phyloP scores from a whole-genome alignment of 495 filamentous ascomycete genomes.

The Daldinia vernicosa region DNA sequence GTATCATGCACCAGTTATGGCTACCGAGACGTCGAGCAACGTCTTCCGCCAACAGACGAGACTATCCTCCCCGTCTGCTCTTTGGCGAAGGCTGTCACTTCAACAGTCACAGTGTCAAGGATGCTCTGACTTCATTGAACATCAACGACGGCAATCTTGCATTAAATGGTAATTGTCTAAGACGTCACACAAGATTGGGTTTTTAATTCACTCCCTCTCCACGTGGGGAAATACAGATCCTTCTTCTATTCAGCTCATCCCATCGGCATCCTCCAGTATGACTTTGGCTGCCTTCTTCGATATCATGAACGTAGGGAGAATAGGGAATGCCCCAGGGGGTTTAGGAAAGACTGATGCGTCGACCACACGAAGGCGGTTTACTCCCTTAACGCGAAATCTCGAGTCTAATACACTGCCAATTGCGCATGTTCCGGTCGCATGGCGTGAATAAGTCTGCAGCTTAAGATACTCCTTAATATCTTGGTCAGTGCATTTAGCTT shows the following conservation, averaged over 20 bases:
- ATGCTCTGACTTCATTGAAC: too few species aligned
- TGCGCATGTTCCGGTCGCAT: slow-evolving; percentile 62
- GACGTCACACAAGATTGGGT: too few species aligned
- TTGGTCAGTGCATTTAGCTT: slow-evolving; percentile 43
- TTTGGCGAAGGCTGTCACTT: too few species aligned
- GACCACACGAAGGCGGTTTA: slow-evolving; percentile 62
- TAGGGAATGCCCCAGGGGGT: slow-evolving; percentile 64
- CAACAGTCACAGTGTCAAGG: too few species aligned
- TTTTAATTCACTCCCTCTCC: neutral
- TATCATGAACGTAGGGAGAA: slow-evolving; percentile 68
- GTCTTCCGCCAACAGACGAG: too few species aligned
- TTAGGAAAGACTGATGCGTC: slow-evolving; percentile 67
- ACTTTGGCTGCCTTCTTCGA: slow-evolving; percentile 66
- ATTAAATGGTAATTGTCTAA: too few species aligned
- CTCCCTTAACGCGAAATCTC: slow-evolving; percentile 61
- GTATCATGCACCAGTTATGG: too few species aligned
- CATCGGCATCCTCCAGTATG: slow-evolving; percentile 51
- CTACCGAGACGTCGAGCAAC: too few species aligned
- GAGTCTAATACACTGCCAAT: slow-evolving; percentile 63
- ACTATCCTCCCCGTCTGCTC: too few species aligned
- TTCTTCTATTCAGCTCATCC: neutral
- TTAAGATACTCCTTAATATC: slow-evolving; percentile 50
- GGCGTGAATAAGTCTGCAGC: slow-evolving; percentile 57
- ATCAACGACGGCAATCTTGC: too few species aligned
- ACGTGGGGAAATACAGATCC: too few species aligned